Base-by-base conservation (phyloP, 108 stramenopile species). In the Nitzschia sp. region DNA sequence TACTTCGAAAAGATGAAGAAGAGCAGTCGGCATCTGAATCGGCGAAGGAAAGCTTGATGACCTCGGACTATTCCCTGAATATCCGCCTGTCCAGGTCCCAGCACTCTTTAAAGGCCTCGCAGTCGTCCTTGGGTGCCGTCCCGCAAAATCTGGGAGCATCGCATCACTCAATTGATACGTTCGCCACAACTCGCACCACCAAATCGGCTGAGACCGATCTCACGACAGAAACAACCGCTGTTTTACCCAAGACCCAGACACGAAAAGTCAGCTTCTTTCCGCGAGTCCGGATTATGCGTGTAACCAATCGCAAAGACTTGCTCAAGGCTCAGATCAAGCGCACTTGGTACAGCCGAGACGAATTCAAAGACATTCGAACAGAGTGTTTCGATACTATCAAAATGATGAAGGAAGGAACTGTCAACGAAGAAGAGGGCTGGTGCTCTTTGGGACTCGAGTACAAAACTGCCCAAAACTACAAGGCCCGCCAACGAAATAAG, bases 371-470 rank as follows among this genome's bases (percentile, higher is more conserved):
- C 13, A 68, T 68, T 57, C 67, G 67, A 26, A 35, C 42, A 46
- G 67, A 68, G 26, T 68, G 67, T 25, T 68, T 57, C 35, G 55
- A 68, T 26, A 68, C 67, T 9, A 68, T 68, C 55, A 46, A 28
- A 1, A 18, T 68, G 2, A 68, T 68, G 67, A 24, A 57, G 28
- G 56, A 57, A 0, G 67, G 36, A 13, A 2, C 29, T 13, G 35
- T 46, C 17, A 36, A 68, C 36, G 67, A 55, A 42, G 55, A 57
- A n/a, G 56, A 68, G 19, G 67, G 55, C 0, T 38, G 35, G 8
- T 68, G 55, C 55, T 23, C 54, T n/a, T 48, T 59, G 9, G 67
- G 67, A 0, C 47, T 68, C 28, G 67, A 68, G 55, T 68, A 68
- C 55, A 68, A 68, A 33, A 57, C 55, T 1, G 8, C 30, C 1